phyloP scores from a whole-genome alignment of 495 filamentous ascomycete species.

The Parmelia sp. region DNA sequence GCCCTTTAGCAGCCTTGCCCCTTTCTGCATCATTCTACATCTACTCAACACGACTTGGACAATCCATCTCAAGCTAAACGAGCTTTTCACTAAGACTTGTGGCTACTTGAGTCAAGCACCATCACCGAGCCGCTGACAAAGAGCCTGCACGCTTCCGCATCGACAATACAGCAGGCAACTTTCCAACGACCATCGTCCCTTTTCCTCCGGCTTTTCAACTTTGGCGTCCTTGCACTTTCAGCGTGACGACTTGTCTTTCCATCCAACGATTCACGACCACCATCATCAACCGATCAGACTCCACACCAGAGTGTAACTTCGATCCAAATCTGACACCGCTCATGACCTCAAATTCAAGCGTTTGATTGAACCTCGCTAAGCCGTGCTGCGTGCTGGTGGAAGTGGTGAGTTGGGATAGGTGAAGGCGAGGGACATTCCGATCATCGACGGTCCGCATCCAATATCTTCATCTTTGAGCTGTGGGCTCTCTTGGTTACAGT shows the following conservation, averaged over 20 bases:
- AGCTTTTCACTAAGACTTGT: conserved; percentile 25
- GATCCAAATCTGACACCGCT: background rate
- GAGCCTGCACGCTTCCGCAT: conserved; percentile 11
- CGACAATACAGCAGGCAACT: conserved; percentile 5
- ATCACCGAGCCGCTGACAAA: background rate
- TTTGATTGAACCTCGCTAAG: background rate
- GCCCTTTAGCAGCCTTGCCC: conserved; percentile 6
- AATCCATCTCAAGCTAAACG: conserved; percentile 8
- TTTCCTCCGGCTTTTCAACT: conserved; percentile 6
- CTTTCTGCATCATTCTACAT: background rate
- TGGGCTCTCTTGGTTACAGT: conserved; percentile 4
- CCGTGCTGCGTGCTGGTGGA: conserved; percentile 2
- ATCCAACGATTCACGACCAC: conserved; percentile 11
- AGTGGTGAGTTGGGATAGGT: conserved; percentile 7
- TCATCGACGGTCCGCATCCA: background rate
- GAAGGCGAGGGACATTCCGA: conserved; percentile 4
- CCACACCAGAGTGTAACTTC: background rate
- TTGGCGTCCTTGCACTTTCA: conserved; percentile 22
- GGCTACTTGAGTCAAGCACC: conserved; percentile 14
- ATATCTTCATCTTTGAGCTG: background rate
- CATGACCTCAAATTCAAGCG: background rate
- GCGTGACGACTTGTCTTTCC: conserved; percentile 21
- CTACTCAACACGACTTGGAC: background rate
- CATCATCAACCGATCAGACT: background rate
- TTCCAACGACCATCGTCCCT: background rate